Evolutionary conservation across 345 rosid genomes (phyloP).

Genomic region (Cochlearia excelsa): DNA sequence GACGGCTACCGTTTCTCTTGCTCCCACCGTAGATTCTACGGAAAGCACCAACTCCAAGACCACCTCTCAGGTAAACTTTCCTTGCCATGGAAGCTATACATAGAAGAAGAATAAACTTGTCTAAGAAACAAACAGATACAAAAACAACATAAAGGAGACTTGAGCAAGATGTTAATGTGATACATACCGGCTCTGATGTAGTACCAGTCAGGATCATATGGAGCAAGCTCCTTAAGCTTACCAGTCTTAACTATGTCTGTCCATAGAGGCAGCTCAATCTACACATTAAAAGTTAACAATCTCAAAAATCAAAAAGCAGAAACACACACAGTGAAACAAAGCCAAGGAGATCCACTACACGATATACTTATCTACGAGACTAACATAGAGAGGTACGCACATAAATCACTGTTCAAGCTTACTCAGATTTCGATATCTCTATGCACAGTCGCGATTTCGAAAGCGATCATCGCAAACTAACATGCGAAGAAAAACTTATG

Average conservation of each 20-base stretch:
- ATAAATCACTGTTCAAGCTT: neutral
- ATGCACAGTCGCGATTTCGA: too few species aligned
- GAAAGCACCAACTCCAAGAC: conserved; percentile 45
- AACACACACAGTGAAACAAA: too few species aligned
- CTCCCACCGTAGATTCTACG: conserved; percentile 45
- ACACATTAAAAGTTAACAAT: neutral
- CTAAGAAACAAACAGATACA: conserved; percentile 2
- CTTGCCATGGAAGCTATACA: conserved; percentile 41
- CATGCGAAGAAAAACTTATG: neutral
- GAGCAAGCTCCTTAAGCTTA: conserved; percentile 65
- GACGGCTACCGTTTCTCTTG: conserved; percentile 44
- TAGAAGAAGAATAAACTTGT: neutral
- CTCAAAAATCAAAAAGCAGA: neutral
- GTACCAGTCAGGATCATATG: conserved; percentile 76
- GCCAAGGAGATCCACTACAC: neutral
- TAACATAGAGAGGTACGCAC: too few species aligned
- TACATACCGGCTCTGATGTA: conserved; percentile 56
- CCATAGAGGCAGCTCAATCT: conserved; percentile 70
- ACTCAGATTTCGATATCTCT: neutral
- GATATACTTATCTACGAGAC: too few species aligned
- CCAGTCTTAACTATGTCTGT: conserved; percentile 75
- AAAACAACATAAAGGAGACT: neutral
- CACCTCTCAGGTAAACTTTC: conserved; percentile 40
- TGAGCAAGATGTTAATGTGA: neutral
- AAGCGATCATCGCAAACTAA: neutral